Conservation (phyloP, 148 eudicot species). For the Rhododendron williamsianum region DNA sequence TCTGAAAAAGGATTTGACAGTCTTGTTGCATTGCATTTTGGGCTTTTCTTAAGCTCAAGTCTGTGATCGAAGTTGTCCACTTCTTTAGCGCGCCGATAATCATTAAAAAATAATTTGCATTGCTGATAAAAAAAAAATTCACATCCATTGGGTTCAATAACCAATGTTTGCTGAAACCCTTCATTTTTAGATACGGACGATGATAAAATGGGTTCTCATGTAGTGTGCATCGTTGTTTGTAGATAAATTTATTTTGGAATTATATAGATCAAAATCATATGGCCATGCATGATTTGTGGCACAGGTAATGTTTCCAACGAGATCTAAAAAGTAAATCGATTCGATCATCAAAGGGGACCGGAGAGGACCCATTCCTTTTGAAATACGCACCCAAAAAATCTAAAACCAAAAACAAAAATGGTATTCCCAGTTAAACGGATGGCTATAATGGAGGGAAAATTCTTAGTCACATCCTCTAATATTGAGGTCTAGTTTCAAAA, state of each 20-base stretch:
- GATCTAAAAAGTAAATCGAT: too few species aligned
- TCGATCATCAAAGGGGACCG: neutral
- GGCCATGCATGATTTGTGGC: neutral
- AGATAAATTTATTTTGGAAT: neutral
- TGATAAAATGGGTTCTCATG: too few species aligned
- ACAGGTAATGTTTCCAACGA: too few species aligned
- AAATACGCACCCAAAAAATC: too few species aligned
- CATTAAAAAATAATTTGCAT: too few species aligned
- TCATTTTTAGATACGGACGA: neutral
- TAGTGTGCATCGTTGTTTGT: too few species aligned
- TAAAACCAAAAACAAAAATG: too few species aligned
- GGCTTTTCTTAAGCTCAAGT: neutral
- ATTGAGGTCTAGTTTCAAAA: too few species aligned
- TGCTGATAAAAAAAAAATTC: too few species aligned
- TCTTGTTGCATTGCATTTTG: neutral
- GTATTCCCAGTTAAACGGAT: too few species aligned
- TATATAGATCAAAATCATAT: neutral
- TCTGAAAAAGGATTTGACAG: neutral
- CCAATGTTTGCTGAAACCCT: neutral
- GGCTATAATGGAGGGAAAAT: too few species aligned
- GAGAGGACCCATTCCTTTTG: neutral
- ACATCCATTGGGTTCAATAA: neutral
- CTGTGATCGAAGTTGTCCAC: neutral
- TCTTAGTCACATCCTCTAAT: too few species aligned
- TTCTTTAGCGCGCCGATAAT: neutral